Evolutionary conservation across 139 green algal species (phyloP).

Genomic region (Tetradesmus lagerheimii): DNA sequence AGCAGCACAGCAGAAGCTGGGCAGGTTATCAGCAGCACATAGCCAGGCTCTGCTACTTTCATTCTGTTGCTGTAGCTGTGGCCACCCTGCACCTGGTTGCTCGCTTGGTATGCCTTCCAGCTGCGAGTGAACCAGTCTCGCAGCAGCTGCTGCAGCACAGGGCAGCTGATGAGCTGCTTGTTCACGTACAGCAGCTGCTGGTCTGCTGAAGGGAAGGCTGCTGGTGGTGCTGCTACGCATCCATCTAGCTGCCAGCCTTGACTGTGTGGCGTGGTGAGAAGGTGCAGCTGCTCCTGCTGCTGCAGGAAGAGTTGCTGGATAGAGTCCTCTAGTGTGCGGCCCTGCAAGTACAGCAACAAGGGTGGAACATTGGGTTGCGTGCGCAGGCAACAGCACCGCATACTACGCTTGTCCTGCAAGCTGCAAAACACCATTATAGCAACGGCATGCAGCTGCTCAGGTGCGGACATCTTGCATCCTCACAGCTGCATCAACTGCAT

Average conservation of each 20-base stretch:
- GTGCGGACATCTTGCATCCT: no score
- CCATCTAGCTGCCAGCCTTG: slow-evolving; percentile 31
- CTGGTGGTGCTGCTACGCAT: slow-evolving; percentile 3
- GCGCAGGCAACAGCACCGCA: no score
- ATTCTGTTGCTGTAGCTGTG: slow-evolving; percentile 15
- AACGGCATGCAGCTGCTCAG: no score
- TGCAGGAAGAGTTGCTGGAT: slow-evolving; percentile 33
- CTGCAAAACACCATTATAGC: no score
- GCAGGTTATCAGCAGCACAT: slow-evolving; percentile 12
- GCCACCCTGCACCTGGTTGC: neutral
- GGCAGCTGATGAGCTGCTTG: neutral
- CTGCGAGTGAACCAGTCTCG: slow-evolving; percentile 17
- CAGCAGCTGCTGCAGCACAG: slow-evolving; percentile 1
- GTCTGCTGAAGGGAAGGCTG: neutral
- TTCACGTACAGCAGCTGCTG: slow-evolving; percentile 43
- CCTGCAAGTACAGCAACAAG: neutral
- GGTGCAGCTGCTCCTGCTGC: slow-evolving; percentile 21
- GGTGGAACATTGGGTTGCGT: no score
- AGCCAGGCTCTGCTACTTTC: slow-evolving; percentile 27
- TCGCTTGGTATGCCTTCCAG: slow-evolving; percentile 8
- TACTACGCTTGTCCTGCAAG: neutral
- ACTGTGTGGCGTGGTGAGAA: neutral
- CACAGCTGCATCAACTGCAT: neutral
- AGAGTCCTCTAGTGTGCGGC: neutral
- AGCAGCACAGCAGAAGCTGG: neutral